These are phyloP conservation scores for Cystofilobasidium macerans DNA, from an alignment of 768 basidiomycete species.

Conservation along the genomic window DNA sequence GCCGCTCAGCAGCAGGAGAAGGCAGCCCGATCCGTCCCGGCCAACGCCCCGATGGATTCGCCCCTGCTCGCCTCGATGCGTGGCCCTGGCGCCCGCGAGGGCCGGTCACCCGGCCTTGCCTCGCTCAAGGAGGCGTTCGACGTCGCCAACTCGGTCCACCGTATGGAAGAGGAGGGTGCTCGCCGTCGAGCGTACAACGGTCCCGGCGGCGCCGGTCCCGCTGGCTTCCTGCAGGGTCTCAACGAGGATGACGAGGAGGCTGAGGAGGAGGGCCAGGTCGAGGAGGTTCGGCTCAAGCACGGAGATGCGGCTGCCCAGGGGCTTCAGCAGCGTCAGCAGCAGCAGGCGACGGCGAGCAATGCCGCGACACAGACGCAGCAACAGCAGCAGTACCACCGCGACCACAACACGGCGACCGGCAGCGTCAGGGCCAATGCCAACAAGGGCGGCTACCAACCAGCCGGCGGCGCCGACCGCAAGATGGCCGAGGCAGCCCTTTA, in stretches of 20 bases:
- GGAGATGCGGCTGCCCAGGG: constrained; percentile 40
- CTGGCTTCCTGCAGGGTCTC: constrained; percentile 68
- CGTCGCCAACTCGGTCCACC: constrained; percentile 95
- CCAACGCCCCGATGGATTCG: constrained; percentile 51
- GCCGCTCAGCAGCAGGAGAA: constrained; percentile 10
- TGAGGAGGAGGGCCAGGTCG: constrained; percentile 44
- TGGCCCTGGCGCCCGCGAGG: constrained; percentile 57
- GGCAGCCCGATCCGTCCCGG: background rate
- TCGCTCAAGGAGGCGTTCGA: constrained; percentile 97
- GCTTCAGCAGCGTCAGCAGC: constrained; percentile 37
- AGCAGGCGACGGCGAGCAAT: background rate
- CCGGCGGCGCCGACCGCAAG: constrained; percentile 42
- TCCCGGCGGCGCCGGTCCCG: constrained; percentile 61
- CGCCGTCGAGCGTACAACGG: constrained; percentile 70
- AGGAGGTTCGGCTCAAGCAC: constrained; percentile 44
- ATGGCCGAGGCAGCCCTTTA: constrained; percentile 44
- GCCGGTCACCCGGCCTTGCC: constrained; percentile 81
- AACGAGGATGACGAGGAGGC: constrained; percentile 84
- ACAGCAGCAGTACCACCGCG: constrained; percentile 37
- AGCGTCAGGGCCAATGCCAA: constrained; percentile 10
- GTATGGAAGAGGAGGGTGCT: constrained; percentile 98
- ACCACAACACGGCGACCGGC: constrained; percentile 26
- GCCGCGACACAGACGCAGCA: background rate
- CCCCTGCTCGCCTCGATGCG: constrained; percentile 73
- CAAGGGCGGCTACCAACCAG: constrained; percentile 38